Base-by-base conservation (phyloP, 768 basidiomycete genomes). In the Xerocomus brunneocitrinus region DNA sequence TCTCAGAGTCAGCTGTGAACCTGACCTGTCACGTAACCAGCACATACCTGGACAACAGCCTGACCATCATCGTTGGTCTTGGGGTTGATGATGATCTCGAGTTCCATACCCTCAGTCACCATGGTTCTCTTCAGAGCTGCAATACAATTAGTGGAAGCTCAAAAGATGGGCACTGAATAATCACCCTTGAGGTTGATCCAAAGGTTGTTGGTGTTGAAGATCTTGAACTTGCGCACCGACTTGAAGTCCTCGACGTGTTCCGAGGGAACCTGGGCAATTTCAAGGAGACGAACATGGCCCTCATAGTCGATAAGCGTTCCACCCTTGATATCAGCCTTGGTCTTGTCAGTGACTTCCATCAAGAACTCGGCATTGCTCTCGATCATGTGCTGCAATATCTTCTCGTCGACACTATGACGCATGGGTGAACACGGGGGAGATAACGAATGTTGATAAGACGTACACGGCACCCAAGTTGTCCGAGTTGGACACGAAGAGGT, bases 321-420 rank as follows among this genome's bases (percentile, higher is more conserved):
- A 73, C 80, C 80, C 72, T 87, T 87, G 71, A 87, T 81, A 61
- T 87, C 86, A 30, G 87, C 85, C 74, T 88, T 88, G 62, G 87
- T 88, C 77, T 88, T 88, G 78, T 88, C 87, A 9, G 87, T 88
- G 56, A 88, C 83, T 64, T 87, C 84, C 84, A 84, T 85, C 60
- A 86, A 64, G 73, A 85, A 86, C 68, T 87, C 85, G 48, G 83
- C 77, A 53, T 81, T 74, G 30, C 70, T 72, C 59, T 83, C 78
- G 43, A 84, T 77, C 81, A 88, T 86, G 73, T 84, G 82, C 55
- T 76, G 73, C 53, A 83, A 64, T 65, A 88, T 87, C 59, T 75
- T 79, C 58, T 85, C 75, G 65, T 87, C 86, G 61, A 87, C 86
- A 53, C 83, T 78, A 44, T n/a, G 43, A 28, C 42, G 3, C 25